Evolutionary conservation across 352 stramenopile genomes (phyloP), one percentile per base, ranked within the genome.

Genomic region (Phytophthora pinifolia): DNA sequence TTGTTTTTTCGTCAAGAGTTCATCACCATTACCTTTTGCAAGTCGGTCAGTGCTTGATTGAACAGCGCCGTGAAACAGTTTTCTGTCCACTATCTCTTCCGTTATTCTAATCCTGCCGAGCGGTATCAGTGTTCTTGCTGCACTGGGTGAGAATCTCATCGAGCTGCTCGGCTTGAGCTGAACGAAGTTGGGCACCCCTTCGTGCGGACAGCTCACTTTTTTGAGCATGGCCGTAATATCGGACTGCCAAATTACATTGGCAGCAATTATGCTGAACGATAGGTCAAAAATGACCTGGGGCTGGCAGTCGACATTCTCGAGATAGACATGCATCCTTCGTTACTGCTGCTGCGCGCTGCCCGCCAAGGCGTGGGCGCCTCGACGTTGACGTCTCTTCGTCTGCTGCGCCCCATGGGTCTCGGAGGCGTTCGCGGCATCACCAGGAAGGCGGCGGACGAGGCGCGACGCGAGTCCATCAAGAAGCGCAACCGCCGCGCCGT

Each of bases 401-500:
- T 50, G 3, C n/a, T 60, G 15, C 59, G 41, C 41, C 57, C 51
- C 32, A 5, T 46, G 35, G 32, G 47, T 15, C 25, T 45, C 9
- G 46, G 31, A 27, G 48, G 36, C 13, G 32, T 65, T 45, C 80
- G 78, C 62, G 63, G 58, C 31, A 86, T 84, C 35, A 71, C 79
- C 4, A 76, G 75, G 59, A 73, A 60, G 13, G 64, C 70, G n/a
- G 72, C 68, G 18, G 65, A 85, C 44, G 63, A 83, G 45, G 39
- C 70, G 25, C 68, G 72, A 8, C 76, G 67, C 29, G 70, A 73
- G 25, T 67, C 52, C 45, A 77, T 93, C 27, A 74, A 93, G 31
- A 90, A 96, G 62, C 78, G 85, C 53, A 99, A 98, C 65, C 67
- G 86, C 5, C 89, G 90, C 44, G 76, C 94, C 32, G 75, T 97